A percentile compares a stretch with the other conserved stretches of the same genome.
These are phyloP conservation scores for Daldinia decipiens DNA, from an alignment of 495 filamentous ascomycete species.

Conservation along the genomic window DNA sequence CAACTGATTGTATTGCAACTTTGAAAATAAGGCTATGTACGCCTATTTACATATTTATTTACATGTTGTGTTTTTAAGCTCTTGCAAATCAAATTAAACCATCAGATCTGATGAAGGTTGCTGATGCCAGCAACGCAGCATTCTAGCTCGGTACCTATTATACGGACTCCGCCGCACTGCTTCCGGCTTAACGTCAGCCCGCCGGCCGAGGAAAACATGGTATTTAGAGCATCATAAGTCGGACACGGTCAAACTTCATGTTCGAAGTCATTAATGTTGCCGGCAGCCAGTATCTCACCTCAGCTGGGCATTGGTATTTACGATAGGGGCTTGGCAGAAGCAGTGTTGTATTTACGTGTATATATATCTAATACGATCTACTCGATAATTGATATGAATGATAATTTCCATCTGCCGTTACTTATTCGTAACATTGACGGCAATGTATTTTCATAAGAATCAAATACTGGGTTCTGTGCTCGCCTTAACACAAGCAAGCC, in stretches of 20 bases:
- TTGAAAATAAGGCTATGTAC: too few relatives aligned
- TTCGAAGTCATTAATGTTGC: not conserved
- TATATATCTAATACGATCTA: not conserved
- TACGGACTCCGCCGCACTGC: conserved; percentile 1
- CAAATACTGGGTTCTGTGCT: not conserved
- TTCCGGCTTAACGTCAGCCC: conserved; percentile 12
- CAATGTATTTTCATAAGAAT: conserved; percentile 8
- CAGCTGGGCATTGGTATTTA: too few relatives aligned
- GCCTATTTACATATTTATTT: too few relatives aligned
- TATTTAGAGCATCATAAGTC: not conserved
- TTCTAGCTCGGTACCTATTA: not conserved
- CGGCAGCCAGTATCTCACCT: too few relatives aligned
- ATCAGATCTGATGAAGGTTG: too few relatives aligned
- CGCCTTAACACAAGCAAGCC: not conserved
- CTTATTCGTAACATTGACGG: not conserved
- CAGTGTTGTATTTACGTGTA: too few relatives aligned
- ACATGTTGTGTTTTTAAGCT: too few relatives aligned
- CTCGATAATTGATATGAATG: not conserved
- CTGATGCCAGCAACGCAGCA: too few relatives aligned
- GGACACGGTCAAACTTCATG: conserved; percentile 1
- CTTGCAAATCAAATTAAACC: too few relatives aligned
- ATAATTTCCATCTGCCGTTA: too few relatives aligned
- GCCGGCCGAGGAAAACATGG: not conserved
- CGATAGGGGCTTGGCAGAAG: too few relatives aligned
- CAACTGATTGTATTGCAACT: too few relatives aligned